Base-by-base conservation (phyloP, 345 rosid genomes). In the Acer campestre region DNA sequence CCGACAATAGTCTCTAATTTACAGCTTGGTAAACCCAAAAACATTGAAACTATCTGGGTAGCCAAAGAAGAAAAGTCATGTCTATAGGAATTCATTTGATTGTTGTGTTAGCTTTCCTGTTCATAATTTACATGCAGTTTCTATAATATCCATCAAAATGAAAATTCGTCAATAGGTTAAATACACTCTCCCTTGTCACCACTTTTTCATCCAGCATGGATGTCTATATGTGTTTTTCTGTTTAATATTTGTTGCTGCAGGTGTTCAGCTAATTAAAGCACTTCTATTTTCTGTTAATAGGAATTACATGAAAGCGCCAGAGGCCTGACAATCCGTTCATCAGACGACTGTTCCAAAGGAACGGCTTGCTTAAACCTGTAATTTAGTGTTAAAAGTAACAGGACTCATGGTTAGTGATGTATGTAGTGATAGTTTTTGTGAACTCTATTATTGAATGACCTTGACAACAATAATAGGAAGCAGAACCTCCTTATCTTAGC, bases 321-420 rank as follows among this genome's bases (percentile, higher is more conserved):
- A 46, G 55, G 68, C 82, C 61, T 48, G 73, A 20, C 23, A 63
- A 17, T 73, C 71, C 70, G 70, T 75, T 68, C 76, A 75, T 64
- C 49, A 31, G 68, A 79, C 53, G 4, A 59, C 68, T 23, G 16
- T 48, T 70, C 73, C 17, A 20, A 69, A 65, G 77, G 75, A 56
- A 23, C 38, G 51, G 63, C 20, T 55, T 59, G 62, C 12, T 29
- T 22, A 67, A 71, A 55, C 29, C 73, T n/a, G 16, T 53, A 48
- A n/a, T 71, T 64, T 78, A 42, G 64, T 70, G 56, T 74, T 46
- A 48, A 31, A 48, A 46, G n/a, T 56, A 66, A 11, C 40, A 2
- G 38, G 74, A 69, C 48, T 16, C 18, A 13, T 64, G 17, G 46
- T 22, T 76, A 61, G 49, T 44, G 75, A 71, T 77, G 75, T 48